These are phyloP conservation scores for Dipteronia dyeriana DNA, from an alignment of 345 rosid genomes.

Conservation along the genomic window DNA sequence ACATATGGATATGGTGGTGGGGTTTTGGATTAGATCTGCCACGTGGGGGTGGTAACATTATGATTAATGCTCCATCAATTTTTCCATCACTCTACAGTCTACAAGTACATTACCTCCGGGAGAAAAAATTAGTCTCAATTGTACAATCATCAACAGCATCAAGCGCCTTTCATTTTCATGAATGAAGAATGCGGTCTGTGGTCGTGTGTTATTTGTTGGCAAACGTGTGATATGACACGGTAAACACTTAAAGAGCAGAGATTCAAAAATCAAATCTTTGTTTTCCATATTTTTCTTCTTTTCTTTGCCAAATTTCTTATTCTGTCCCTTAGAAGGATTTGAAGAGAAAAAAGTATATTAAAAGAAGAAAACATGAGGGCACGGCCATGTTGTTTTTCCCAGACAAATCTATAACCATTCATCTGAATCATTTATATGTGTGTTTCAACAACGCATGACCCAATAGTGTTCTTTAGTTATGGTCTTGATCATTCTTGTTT, in stretches of 20 bases:
- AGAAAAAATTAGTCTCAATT: background rate
- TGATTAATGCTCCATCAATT: background rate
- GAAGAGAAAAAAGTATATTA: background rate
- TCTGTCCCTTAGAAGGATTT: background rate
- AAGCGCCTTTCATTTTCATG: background rate
- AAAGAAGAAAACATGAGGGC: background rate
- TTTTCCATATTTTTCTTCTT: background rate
- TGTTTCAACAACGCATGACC: background rate
- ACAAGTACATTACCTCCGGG: background rate
- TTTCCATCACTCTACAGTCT: background rate
- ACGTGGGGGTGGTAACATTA: background rate
- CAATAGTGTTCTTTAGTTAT: background rate
- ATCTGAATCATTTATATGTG: background rate
- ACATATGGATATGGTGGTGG: background rate
- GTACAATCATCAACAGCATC: background rate
- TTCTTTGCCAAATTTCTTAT: background rate
- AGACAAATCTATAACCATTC: background rate
- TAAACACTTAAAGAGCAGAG: background rate
- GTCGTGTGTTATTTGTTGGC: background rate
- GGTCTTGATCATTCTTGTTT: background rate
- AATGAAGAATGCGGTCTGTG: background rate
- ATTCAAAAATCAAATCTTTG: background rate
- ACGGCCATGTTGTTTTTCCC: background rate
- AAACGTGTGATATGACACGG: background rate
- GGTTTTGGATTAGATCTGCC: constrained; percentile 11